phyloP scores from a whole-genome alignment of 345 rosid species.

The Geranium rotundifolium region DNA sequence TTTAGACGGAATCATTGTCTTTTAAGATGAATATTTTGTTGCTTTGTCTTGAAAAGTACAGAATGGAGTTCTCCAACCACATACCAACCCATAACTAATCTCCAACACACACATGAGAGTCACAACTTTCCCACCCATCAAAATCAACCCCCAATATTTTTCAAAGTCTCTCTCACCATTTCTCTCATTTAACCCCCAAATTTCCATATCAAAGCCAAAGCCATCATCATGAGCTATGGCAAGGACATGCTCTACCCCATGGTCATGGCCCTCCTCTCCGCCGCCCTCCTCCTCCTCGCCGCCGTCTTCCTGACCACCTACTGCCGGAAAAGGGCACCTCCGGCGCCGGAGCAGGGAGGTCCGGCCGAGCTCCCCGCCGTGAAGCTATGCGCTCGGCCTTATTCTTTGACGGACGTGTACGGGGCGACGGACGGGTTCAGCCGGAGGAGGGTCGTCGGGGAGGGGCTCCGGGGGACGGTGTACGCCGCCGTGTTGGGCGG shows the following conservation, averaged over 20 bases:
- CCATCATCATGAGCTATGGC: slow-evolving; percentile 18
- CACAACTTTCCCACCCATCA: too few relatives aligned
- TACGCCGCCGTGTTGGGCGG: slow-evolving; percentile 38
- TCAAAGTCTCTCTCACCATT: too few relatives aligned
- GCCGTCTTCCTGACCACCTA: slow-evolving; percentile 30
- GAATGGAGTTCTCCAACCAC: too few relatives aligned
- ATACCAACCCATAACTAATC: too few relatives aligned
- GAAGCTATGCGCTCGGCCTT: slow-evolving; percentile 25
- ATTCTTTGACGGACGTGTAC: slow-evolving; percentile 48
- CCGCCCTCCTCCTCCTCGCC: slow-evolving; percentile 29
- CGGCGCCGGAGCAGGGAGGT: slow-evolving; percentile 29
- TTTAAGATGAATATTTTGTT: too few relatives aligned
- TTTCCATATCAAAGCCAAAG: too few relatives aligned
- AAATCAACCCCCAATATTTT: too few relatives aligned
- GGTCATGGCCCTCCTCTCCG: slow-evolving; percentile 36
- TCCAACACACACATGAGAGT: too few relatives aligned
- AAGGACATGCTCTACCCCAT: slow-evolving; percentile 38
- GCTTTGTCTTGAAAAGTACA: too few relatives aligned
- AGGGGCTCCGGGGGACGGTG: slow-evolving; percentile 57
- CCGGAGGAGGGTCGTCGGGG: slow-evolving; percentile 43
- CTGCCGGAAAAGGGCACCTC: slow-evolving; percentile 37
- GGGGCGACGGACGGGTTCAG: slow-evolving; percentile 65
- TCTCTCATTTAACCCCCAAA: too few relatives aligned
- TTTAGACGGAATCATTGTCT: too few relatives aligned
- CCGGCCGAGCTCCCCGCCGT: slow-evolving; percentile 17